Base-by-base conservation (phyloP, 495 filamentous ascomycete species). In the Tuber brumale region DNA sequence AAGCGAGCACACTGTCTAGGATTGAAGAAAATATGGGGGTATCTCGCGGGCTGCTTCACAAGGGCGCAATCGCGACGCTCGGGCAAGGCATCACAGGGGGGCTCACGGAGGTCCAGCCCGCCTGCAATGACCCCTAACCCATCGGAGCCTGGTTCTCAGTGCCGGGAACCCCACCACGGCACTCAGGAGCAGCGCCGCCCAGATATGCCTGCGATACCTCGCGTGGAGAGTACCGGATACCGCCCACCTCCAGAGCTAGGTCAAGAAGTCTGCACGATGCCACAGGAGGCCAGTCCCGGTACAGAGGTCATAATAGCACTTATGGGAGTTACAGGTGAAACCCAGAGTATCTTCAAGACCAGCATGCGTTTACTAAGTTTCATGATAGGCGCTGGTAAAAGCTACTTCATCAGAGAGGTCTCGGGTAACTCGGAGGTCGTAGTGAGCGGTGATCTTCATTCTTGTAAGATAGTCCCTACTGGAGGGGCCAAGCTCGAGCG, bases 261-360 rank as follows among this genome's bases (percentile, higher is more conserved):
- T 6, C 21, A 6, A 23, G 19, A 48, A 48, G 3, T 23, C 21
- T 0, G 3, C 19, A 0, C 18, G 6, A 23, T 21, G 5, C 46
- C 21, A 23, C 46, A 18, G 46, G 21, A 23, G 46, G 46, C 5
- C 1, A 14, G 57, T 4, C 8, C 57, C 1, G 23, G 8, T 8
- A 2, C 8, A 31, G 57, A 61, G 31, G 31, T 61, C 3, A 31
- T 80, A 72, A 85, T 86, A 42, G 81, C 84, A 3, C 81, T 87
- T 10, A 86, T 88, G 85, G 85, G 86, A 6, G 73, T 85, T 18
- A 85, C 86, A 18, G 27, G n/a, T 61, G 31, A 31, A 31, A 31
- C 31, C 57, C n/a, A 61, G 31, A 31, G 57, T 2, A 7, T 61
- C 14, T 14, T 12, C n/a, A 27, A 16, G 3, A 61, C 4, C 10